A percentile compares a stretch with the other conserved stretches of the same genome.
Evolutionary conservation across 2,329 filamentous ascomycete species (phyloP).

Genomic region (Aspergillus ustus): DNA sequence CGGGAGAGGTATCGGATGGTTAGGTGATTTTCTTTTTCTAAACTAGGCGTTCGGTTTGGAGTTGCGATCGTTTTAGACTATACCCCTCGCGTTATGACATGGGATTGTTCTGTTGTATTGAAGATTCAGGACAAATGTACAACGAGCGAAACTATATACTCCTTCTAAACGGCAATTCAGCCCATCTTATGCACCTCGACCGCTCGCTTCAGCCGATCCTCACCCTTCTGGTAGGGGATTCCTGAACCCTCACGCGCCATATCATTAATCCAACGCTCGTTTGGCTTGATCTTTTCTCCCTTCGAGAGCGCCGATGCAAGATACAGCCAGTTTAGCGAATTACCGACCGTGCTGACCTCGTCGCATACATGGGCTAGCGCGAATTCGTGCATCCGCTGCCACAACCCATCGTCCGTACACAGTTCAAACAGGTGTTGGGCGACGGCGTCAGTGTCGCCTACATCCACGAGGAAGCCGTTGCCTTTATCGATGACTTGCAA

Average conservation of each 20-base stretch:
- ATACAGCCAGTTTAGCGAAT: slow-evolving; percentile 76
- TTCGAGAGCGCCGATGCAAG: slow-evolving; percentile 70
- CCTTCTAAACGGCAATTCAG: slow-evolving; percentile 1
- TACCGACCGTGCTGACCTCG: slow-evolving; percentile 80
- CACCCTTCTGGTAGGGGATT: slow-evolving; percentile 60
- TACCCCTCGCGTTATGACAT: slow-evolving; percentile 15
- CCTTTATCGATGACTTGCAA: slow-evolving; percentile 74
- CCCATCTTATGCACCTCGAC: slow-evolving; percentile 29
- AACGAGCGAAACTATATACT: neutral
- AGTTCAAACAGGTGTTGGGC: slow-evolving; percentile 69
- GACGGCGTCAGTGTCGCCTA: slow-evolving; percentile 71
- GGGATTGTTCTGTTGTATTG: slow-evolving; percentile 1
- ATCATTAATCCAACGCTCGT: slow-evolving; percentile 73
- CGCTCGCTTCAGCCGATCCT: slow-evolving; percentile 60
- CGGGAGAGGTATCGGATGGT: slow-evolving; percentile 48
- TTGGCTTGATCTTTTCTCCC: slow-evolving; percentile 60
- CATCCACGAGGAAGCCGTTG: slow-evolving; percentile 74
- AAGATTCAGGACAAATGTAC: neutral
- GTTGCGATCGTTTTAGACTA: slow-evolving; percentile 9
- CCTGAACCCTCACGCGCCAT: slow-evolving; percentile 70
- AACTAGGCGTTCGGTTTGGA: slow-evolving; percentile 4
- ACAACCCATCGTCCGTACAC: slow-evolving; percentile 68
- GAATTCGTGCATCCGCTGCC: slow-evolving; percentile 68
- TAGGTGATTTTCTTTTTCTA: slow-evolving; percentile 31
- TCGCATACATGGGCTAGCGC: slow-evolving; percentile 73